A percentile compares a stretch with the other conserved stretches of the same genome.
These are phyloP conservation scores for Salvia miltiorrhiza DNA, from an alignment of 257 asterid genomes.

Conservation along the genomic window DNA sequence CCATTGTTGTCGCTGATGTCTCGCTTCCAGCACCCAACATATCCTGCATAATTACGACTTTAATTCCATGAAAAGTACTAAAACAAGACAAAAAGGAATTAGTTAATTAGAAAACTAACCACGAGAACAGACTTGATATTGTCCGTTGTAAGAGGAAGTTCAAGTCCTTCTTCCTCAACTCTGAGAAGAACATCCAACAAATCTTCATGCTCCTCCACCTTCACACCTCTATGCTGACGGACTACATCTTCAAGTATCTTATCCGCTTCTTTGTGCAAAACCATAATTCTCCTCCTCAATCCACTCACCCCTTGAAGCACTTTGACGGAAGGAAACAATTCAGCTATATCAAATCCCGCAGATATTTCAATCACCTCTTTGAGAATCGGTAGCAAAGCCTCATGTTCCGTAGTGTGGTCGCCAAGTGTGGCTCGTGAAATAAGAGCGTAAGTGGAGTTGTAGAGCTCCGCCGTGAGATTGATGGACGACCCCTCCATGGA, in stretches of 20 bases:
- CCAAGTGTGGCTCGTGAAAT: constrained; percentile 34
- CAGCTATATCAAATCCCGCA: constrained; percentile 27
- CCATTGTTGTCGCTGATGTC: constrained; percentile 17
- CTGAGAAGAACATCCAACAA: constrained; percentile 26
- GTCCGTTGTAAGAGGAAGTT: background rate
- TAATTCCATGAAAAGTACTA: too few relatives aligned
- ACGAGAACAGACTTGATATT: constrained; percentile 21
- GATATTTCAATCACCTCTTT: background rate
- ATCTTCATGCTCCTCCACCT: background rate
- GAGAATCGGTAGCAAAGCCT: constrained; percentile 1
- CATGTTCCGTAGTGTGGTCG: constrained; percentile 7
- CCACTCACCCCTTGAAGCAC: constrained; percentile 25
- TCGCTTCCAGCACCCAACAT: constrained; percentile 25
- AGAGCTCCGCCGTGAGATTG: constrained; percentile 27
- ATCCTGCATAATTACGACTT: background rate
- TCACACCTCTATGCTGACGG: constrained; percentile 16
- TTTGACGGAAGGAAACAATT: constrained; percentile 24
- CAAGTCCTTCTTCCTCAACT: background rate
- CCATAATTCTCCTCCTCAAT: constrained; percentile 20
- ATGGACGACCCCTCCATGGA: too few relatives aligned
- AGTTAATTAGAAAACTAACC: too few relatives aligned
- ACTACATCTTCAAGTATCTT: constrained; percentile 27
- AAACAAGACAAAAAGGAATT: too few relatives aligned
- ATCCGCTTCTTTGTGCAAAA: constrained; percentile 21
- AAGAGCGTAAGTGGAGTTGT: background rate